Evolutionary conservation across 352 stramenopile genomes (phyloP).

Genomic region (Phytophthora sp.): DNA sequence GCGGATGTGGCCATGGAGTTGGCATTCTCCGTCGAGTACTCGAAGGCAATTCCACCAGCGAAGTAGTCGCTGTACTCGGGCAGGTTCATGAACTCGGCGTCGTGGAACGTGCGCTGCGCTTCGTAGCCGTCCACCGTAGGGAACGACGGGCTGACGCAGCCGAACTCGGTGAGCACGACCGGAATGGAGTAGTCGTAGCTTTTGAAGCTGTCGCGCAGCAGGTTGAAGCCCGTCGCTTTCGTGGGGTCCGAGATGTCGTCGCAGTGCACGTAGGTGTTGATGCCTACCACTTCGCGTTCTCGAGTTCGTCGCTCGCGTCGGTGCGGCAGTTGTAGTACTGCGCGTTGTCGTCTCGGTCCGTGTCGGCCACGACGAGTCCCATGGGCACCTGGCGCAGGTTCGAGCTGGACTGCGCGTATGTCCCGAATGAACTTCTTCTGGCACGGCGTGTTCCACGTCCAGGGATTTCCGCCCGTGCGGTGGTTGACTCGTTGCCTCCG

Average conservation of each 20-base stretch:
- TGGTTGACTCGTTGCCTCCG: conserved; percentile 87
- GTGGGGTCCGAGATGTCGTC: conserved; percentile 50
- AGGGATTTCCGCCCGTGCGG: conserved; percentile 43
- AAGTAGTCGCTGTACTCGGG: conserved; percentile 61
- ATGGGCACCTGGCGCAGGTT: conserved; percentile 73
- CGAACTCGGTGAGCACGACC: conserved; percentile 39
- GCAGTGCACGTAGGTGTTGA: conserved; percentile 88
- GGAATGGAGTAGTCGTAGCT: conserved; percentile 59
- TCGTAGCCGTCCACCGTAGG: conserved; percentile 65
- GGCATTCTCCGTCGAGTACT: conserved; percentile 82
- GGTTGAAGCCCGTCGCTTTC: conserved; percentile 61
- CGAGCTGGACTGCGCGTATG: conserved; percentile 72
- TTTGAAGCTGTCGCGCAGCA: conserved; percentile 64
- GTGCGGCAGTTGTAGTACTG: conserved; percentile 88
- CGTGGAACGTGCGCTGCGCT: conserved; percentile 78
- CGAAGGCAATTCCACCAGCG: conserved; percentile 71
- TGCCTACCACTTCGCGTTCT: conserved; percentile 87
- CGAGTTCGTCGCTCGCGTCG: conserved; percentile 56
- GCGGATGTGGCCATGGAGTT: conserved; percentile 60
- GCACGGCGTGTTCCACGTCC: conserved; percentile 76
- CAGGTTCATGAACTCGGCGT: conserved; percentile 67
- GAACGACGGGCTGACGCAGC: conserved; percentile 32
- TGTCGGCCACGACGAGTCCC: conserved; percentile 75
- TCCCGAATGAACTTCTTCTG: conserved; percentile 91
- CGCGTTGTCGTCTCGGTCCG: conserved; percentile 61